Conservation (phyloP, 352 stramenopile species). For the Globisporangium irregulare region DNA sequence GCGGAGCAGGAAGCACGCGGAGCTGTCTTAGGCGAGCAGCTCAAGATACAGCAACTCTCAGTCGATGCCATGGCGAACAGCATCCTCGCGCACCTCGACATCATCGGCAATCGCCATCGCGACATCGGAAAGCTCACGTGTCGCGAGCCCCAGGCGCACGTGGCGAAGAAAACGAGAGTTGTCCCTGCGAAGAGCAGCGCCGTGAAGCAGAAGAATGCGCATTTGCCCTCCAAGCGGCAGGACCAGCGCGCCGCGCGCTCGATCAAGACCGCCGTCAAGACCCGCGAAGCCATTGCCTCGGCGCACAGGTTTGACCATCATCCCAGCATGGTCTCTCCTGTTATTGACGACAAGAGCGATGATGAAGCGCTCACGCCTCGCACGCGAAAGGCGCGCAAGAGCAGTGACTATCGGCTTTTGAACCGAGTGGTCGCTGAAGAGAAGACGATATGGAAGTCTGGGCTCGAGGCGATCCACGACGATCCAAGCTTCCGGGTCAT, state of each 20-base stretch:
- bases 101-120: constrained; percentile 65
- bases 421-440: constrained; percentile 51
- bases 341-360: constrained; percentile 3
- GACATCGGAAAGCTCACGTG: constrained; percentile 58
- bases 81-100: constrained; percentile 53
- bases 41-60: background rate
- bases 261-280: constrained; percentile 36
- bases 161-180: constrained; percentile 42
- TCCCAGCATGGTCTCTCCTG: background rate
- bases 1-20: constrained; percentile 18
- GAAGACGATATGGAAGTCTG: constrained; percentile 48
- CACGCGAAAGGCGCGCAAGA: constrained; percentile 38
- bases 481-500: constrained; percentile 25
- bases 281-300: constrained; percentile 43
- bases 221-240: constrained; percentile 35
- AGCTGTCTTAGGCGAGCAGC: background rate
- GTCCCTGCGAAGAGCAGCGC: constrained; percentile 22
- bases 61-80: constrained; percentile 41
- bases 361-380: constrained; percentile 18
- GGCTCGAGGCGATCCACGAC: constrained; percentile 51
- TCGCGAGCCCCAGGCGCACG: constrained; percentile 37
- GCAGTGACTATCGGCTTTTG: constrained; percentile 49
- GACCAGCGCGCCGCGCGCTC: constrained; percentile 55
- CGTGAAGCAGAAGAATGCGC: constrained; percentile 38
- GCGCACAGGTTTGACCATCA: constrained; percentile 13